These are phyloP conservation scores for Hymenoscyphus salicellus DNA, from an alignment of 2,329 filamentous ascomycete species.

Conservation along the genomic window DNA sequence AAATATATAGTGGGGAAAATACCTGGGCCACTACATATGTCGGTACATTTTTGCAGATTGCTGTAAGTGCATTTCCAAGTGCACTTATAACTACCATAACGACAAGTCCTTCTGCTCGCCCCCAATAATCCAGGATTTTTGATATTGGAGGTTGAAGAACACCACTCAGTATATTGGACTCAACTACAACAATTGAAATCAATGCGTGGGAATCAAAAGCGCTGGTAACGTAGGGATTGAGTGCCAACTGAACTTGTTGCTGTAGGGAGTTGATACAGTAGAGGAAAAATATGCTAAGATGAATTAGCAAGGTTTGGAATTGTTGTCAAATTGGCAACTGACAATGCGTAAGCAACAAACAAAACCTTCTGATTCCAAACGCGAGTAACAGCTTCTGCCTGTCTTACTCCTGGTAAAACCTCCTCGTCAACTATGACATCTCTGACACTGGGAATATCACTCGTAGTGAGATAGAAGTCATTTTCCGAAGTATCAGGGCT, in stretches of 20 bases:
- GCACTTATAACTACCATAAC: not conserved
- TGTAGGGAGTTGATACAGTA: conserved; percentile 1
- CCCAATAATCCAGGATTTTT: conserved; percentile 14
- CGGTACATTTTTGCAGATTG: conserved; percentile 1
- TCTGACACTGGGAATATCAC: not conserved
- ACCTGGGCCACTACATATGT: conserved; percentile 1
- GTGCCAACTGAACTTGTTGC: not conserved
- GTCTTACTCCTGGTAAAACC: conserved; percentile 43
- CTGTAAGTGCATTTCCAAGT: not conserved
- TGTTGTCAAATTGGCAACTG: not conserved
- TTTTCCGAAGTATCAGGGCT: not conserved
- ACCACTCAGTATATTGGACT: not conserved
- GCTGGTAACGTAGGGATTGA: conserved; percentile 3
- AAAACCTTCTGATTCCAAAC: conserved; percentile 50
- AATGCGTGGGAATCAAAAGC: conserved; percentile 1
- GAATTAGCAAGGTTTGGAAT: not conserved
- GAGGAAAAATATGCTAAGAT: conserved; percentile 21
- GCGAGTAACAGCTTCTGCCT: conserved; percentile 51
- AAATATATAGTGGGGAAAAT: not conserved
- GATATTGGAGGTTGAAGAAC: not conserved
- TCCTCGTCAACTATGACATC: not conserved
- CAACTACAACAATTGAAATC: not conserved
- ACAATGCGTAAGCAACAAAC: conserved; percentile 42
- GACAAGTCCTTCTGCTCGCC: conserved; percentile 6
- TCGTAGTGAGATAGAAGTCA: not conserved